A percentile compares a stretch with the other conserved stretches of the same genome.
phyloP scores from a whole-genome alignment of 208 protist genomes.

The Acanthamoeba divionensis region DNA sequence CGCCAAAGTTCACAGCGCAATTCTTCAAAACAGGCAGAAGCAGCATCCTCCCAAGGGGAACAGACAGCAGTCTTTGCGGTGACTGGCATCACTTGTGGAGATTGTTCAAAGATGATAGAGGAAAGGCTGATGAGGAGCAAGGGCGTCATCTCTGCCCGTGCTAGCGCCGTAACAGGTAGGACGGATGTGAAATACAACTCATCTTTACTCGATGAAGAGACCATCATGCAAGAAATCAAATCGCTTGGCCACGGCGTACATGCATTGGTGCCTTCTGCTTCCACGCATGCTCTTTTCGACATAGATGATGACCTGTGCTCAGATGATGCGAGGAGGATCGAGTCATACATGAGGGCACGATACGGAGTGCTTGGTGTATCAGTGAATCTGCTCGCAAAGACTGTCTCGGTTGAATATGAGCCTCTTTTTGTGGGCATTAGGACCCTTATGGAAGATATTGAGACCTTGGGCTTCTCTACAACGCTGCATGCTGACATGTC shows the following conservation, averaged over 20 bases:
- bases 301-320: neutral
- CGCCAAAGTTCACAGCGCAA: too few species aligned
- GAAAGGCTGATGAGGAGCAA: too few species aligned
- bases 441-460: neutral
- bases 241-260: constrained; percentile 1
- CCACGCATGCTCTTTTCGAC: neutral
- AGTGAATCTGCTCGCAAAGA: neutral
- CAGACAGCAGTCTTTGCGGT: too few species aligned
- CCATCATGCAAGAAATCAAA: neutral
- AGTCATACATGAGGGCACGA: neutral
- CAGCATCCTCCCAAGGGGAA: too few species aligned
- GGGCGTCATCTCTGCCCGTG: too few species aligned
- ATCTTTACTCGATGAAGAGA: neutral
- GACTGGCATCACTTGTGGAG: too few species aligned
- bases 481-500: too few species aligned
- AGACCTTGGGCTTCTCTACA: constrained; percentile 23
- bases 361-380: neutral
- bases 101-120: too few species aligned
- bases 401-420: neutral
- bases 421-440: neutral
- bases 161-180: too few species aligned
- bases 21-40: too few species aligned
- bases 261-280: neutral
- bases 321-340: neutral
- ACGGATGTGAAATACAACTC: too few species aligned